Percentiles rank a stretch among this genome's conserved stretches.
Conservation (phyloP, 2,329 filamentous ascomycete species). For the Talaromyces rugulosus region DNA sequence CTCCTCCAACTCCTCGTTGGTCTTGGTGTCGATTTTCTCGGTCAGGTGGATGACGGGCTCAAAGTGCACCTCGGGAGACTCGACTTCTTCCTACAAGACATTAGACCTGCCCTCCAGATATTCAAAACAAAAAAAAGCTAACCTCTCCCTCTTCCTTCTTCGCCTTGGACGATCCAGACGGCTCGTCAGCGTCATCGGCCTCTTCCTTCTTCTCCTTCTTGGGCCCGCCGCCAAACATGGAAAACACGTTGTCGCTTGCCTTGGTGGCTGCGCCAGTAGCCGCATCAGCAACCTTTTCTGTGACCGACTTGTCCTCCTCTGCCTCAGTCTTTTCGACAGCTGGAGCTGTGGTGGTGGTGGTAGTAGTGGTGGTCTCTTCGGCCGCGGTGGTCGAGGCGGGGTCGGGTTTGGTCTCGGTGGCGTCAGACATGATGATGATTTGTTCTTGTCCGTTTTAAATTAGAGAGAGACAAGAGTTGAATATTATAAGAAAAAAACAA, state of each 20-base stretch:
- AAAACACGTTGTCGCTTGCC: slow-evolving; percentile 67
- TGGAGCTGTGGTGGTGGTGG: slow-evolving; percentile 22
- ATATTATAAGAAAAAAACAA: neutral
- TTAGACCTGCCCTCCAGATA: neutral
- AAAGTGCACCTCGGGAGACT: slow-evolving; percentile 93
- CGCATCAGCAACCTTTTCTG: slow-evolving; percentile 25
- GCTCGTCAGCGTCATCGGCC: slow-evolving; percentile 75
- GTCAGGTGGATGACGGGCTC: slow-evolving; percentile 94
- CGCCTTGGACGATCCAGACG: slow-evolving; percentile 82
- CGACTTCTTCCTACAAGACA: slow-evolving; percentile 61
- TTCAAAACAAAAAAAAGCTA: slow-evolving; percentile 24
- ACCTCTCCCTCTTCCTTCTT: slow-evolving; percentile 60
- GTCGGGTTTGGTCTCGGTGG: slow-evolving; percentile 40
- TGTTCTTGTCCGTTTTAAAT: neutral
- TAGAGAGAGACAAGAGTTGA: neutral
- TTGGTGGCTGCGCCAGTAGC: slow-evolving; percentile 35
- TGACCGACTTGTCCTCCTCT: slow-evolving; percentile 27
- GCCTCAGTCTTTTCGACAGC: slow-evolving; percentile 23
- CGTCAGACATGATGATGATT: slow-evolving; percentile 37
- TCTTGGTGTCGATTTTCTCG: slow-evolving; percentile 95
- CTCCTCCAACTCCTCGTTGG: slow-evolving; percentile 97
- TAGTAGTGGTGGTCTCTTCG: slow-evolving; percentile 23
- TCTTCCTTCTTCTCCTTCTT: slow-evolving; percentile 95
- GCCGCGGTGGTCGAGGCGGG: slow-evolving; percentile 37
- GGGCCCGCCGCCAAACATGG: slow-evolving; percentile 96